phyloP scores from a whole-genome alignment of 257 asterid genomes.

The Paulownia fortunei region DNA sequence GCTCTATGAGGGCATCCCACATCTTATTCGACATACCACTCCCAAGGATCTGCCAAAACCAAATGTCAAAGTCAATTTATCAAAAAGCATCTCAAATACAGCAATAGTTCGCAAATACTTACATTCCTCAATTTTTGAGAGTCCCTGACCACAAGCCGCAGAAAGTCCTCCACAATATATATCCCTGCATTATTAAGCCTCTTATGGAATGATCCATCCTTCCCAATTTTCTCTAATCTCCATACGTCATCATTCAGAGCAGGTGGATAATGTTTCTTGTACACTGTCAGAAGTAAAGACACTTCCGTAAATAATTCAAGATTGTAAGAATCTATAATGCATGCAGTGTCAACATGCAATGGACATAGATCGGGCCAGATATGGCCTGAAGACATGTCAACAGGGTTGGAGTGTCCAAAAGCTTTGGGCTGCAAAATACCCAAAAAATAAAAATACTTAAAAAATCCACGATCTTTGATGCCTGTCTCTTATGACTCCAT shows the following conservation, averaged over 20 bases:
- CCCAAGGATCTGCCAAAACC: constrained; percentile 78
- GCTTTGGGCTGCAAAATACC: not conserved
- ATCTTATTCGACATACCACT: constrained; percentile 98
- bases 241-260: constrained; percentile 89
- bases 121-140: constrained; percentile 83
- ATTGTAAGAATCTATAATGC: not conserved
- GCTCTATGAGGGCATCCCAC: constrained; percentile 99
- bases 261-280: constrained; percentile 98
- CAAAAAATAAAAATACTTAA: too few relatives aligned
- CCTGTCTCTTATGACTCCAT: not conserved
- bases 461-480: too few relatives aligned
- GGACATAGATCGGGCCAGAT: not conserved
- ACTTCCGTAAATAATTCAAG: constrained; percentile 25
- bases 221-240: constrained; percentile 99
- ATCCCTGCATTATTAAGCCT: constrained; percentile 78
- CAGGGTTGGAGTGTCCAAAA: not conserved
- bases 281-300: constrained; percentile 53
- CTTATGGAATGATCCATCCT: constrained; percentile 98
- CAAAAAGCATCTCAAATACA: constrained; percentile 16
- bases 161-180: constrained; percentile 82
- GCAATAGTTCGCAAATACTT: constrained; percentile 39
- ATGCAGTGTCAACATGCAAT: not conserved
- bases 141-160: constrained; percentile 86
- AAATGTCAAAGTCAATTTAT: constrained; percentile 32
- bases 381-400: not conserved